phyloP scores from a whole-genome alignment of 2,329 filamentous ascomycete genomes.

The Plectosphaerella cucumerina region DNA sequence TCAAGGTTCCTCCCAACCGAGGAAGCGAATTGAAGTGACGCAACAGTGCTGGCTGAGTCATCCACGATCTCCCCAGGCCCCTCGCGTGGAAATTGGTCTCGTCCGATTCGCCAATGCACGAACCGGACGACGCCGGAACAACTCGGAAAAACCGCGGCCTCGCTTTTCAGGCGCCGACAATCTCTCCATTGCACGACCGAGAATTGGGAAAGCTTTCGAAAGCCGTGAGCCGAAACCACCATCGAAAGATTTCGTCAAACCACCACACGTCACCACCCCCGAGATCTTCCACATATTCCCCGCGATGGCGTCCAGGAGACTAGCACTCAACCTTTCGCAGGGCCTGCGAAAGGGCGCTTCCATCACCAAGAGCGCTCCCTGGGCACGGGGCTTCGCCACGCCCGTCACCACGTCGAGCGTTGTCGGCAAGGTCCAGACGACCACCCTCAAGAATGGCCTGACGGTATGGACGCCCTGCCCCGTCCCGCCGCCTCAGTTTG shows the following conservation, averaged over 20 bases:
- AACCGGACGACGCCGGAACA: slow-evolving; percentile 30
- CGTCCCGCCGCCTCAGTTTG: slow-evolving; percentile 30
- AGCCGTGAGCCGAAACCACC: slow-evolving; percentile 30
- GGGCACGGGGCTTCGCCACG: slow-evolving; percentile 86
- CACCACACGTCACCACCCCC: slow-evolving; percentile 41
- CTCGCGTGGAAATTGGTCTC: slow-evolving; percentile 6
- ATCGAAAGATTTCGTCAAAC: slow-evolving; percentile 51
- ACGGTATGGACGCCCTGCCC: slow-evolving; percentile 58
- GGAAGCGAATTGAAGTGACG: background rate
- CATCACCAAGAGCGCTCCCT: slow-evolving; percentile 70
- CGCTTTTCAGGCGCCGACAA: slow-evolving; percentile 35
- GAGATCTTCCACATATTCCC: slow-evolving; percentile 44
- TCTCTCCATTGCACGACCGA: slow-evolving; percentile 21
- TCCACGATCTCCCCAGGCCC: background rate
- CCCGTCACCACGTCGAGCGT: slow-evolving; percentile 56
- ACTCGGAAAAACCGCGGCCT: slow-evolving; percentile 36
- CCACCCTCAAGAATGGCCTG: slow-evolving; percentile 94
- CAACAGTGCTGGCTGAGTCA: background rate
- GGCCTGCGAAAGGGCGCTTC: slow-evolving; percentile 84
- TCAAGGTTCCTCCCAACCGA: background rate
- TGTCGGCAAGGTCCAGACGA: slow-evolving; percentile 86
- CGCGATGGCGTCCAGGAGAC: slow-evolving; percentile 91
- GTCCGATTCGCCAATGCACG: slow-evolving; percentile 27
- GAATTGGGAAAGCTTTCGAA: slow-evolving; percentile 29
- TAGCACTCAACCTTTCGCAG: slow-evolving; percentile 91